Percentiles rank a stretch among this genome's conserved stretches.
Evolutionary conservation across 371 early-diverging fungal genomes (phyloP).

Genomic region (Mortierella sp.): DNA sequence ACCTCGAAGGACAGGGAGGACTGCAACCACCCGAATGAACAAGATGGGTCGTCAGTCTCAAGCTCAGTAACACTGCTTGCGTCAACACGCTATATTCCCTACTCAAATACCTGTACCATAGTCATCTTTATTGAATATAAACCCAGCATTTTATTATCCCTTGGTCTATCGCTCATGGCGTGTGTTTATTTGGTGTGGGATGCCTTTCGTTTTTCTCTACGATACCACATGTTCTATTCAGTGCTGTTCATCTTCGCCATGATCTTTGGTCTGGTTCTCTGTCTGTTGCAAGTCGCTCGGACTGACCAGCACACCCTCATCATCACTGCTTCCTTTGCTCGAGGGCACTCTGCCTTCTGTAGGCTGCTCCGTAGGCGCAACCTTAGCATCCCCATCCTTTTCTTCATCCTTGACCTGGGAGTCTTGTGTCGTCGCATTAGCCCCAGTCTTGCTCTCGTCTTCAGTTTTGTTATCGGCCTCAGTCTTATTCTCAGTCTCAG

Average conservation of each 20-base stretch:
- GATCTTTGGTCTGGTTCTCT: not conserved
- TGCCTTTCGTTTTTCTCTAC: no score
- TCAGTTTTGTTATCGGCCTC: not conserved
- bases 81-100: no score
- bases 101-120: no score
- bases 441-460: conserved; percentile 2
- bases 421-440: not conserved
- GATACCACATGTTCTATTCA: no score
- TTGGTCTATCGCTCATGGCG: no score
- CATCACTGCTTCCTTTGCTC: conserved; percentile 32
- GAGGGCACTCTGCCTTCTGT: not conserved
- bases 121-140: no score
- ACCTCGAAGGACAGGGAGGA: conserved; percentile 46
- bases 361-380: not conserved
- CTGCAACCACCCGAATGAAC: conserved; percentile 42
- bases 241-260: no score
- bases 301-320: conserved; percentile 28
- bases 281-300: conserved; percentile 14
- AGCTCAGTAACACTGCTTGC: no score
- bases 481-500: not conserved
- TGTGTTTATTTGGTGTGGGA: no score
- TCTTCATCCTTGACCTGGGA: no score
- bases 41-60: not conserved
- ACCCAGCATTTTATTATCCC: no score
- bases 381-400: not conserved